A percentile compares a stretch with the other conserved stretches of the same genome.
These are phyloP conservation scores for Mrakia blollopis DNA, from an alignment of 768 basidiomycete genomes.

Conservation along the genomic window DNA sequence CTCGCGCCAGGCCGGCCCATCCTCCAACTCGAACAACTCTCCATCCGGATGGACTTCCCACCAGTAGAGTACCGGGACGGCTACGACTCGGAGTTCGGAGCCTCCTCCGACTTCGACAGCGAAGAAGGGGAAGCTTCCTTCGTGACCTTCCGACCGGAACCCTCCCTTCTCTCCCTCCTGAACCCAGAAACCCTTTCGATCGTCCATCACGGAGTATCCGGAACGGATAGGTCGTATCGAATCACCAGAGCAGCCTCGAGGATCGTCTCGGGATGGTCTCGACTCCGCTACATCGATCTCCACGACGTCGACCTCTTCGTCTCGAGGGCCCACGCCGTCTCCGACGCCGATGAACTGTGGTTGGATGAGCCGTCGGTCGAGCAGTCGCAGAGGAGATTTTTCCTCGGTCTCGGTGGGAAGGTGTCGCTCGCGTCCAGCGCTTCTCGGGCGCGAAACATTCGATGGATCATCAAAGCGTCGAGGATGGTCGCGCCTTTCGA, in stretches of 20 bases:
- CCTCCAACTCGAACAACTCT: background rate
- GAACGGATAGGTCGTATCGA: background rate
- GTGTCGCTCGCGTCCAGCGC: too few species aligned
- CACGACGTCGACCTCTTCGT: background rate
- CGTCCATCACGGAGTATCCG: too few species aligned
- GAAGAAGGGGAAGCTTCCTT: background rate
- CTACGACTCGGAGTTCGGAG: background rate
- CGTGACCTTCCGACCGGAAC: background rate
- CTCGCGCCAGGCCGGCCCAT: background rate
- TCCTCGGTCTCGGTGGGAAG: too few species aligned
- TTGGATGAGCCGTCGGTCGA: too few species aligned
- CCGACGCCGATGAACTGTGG: too few species aligned
- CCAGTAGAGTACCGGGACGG: too few species aligned
- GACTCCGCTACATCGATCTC: background rate
- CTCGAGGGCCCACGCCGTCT: too few species aligned
- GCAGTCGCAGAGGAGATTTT: too few species aligned
- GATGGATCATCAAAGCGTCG: too few species aligned
- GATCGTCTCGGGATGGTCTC: background rate
- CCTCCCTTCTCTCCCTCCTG: background rate
- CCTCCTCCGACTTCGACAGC: too few species aligned
- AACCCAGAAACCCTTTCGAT: background rate
- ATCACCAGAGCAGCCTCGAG: background rate
- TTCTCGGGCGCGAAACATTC: too few species aligned
- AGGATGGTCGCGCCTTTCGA: too few species aligned
- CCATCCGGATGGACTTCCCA: background rate